These are phyloP conservation scores for Coemansia sp. DNA, from an alignment of 192 early-diverging fungal genomes.

Conservation along the genomic window DNA sequence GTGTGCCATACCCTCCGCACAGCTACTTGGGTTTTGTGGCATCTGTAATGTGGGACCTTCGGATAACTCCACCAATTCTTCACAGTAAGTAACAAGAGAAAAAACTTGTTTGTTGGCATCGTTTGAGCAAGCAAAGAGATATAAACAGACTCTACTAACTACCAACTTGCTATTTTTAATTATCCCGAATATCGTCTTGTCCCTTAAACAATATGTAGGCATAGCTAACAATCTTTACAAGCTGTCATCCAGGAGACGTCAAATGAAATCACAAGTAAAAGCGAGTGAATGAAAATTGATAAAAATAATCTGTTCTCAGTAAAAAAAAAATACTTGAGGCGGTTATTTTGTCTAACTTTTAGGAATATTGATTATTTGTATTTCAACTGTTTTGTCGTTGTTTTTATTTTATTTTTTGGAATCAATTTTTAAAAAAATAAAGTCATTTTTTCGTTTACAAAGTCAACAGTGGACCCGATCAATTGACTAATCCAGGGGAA, in stretches of 20 bases:
- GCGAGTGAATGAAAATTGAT: not conserved
- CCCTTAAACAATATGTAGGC: conserved; percentile 22
- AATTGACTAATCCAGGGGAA: not conserved
- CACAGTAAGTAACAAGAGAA: conserved; percentile 39
- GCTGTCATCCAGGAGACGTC: conserved; percentile 35
- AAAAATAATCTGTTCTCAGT: too few relatives aligned
- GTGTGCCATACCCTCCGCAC: conserved; percentile 50
- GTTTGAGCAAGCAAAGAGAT: too few relatives aligned
- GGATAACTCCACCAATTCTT: conserved; percentile 40
- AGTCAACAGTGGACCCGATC: not conserved
- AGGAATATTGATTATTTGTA: too few relatives aligned
- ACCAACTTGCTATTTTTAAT: not conserved
- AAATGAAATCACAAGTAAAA: not conserved
- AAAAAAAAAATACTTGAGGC: not conserved
- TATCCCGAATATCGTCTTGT: not conserved
- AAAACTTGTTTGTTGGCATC: not conserved
- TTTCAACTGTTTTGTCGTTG: too few relatives aligned
- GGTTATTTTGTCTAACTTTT: too few relatives aligned
- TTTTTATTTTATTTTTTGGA: not conserved
- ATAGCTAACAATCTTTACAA: conserved; percentile 52
- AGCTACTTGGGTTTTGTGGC: conserved; percentile 45
- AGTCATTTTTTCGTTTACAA: not conserved
- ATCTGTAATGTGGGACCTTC: conserved; percentile 36
- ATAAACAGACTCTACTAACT: too few relatives aligned
- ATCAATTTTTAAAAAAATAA: not conserved